phyloP scores from a whole-genome alignment of 1,284 basidiomycete species.

The Kwoniella shivajii region DNA sequence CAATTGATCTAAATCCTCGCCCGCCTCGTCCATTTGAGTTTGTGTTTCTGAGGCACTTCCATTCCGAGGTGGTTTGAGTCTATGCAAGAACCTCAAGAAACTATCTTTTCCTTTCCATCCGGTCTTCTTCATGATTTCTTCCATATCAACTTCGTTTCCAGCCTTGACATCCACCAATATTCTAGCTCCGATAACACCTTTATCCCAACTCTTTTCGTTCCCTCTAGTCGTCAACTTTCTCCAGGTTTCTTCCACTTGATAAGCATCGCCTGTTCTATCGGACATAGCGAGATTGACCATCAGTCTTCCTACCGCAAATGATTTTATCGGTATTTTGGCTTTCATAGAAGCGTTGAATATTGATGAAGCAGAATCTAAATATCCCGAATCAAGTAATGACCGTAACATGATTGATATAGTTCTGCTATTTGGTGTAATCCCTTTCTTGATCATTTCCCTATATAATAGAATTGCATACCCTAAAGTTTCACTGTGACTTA shows the following conservation, averaged over 20 bases:
- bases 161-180: constrained; percentile 33
- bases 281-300: constrained; percentile 33
- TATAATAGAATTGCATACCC: constrained; percentile 26
- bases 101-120: constrained; percentile 24
- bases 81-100: constrained; percentile 23
- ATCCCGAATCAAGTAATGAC: constrained; percentile 23
- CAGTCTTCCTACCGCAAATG: constrained; percentile 31
- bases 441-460: constrained; percentile 23
- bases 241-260: constrained; percentile 30
- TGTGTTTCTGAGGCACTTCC: neutral
- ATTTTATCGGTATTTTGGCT: constrained; percentile 16
- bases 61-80: constrained; percentile 16
- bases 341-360: constrained; percentile 23
- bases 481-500: constrained; percentile 19
- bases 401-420: constrained; percentile 27
- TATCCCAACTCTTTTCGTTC: constrained; percentile 22
- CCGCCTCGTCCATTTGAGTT: neutral
- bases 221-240: constrained; percentile 6
- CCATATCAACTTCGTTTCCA: constrained; percentile 33
- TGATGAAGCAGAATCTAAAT: constrained; percentile 24
- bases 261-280: constrained; percentile 26
- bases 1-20: neutral
- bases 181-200: constrained; percentile 36
- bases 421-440: constrained; percentile 18
- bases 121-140: constrained; percentile 3